Conservation (phyloP, 1,284 basidiomycete genomes). For the Ustilago tritici region DNA sequence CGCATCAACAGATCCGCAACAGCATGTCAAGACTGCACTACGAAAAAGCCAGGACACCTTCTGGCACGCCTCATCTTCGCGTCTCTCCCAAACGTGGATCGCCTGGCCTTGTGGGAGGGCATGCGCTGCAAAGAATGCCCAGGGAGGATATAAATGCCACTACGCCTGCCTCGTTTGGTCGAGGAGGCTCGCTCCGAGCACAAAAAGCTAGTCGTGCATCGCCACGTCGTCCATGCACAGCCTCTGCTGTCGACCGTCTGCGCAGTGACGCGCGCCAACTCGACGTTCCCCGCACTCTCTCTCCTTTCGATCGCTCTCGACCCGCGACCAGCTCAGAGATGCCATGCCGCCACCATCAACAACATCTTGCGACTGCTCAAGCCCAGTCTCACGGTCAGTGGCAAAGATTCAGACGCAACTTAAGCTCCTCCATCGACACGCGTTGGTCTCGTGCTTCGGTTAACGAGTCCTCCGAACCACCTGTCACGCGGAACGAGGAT, state of each 20-base stretch:
- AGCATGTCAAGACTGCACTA: background rate
- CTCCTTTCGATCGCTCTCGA: conserved; percentile 19
- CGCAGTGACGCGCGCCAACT: conserved; percentile 18
- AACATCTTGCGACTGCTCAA: conserved; percentile 1
- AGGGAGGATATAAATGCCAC: background rate
- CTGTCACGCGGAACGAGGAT: background rate
- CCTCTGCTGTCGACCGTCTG: conserved; percentile 27
- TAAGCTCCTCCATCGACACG: conserved; percentile 16
- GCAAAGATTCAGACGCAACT: conserved; percentile 20
- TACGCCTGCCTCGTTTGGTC: background rate
- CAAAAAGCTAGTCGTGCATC: background rate
- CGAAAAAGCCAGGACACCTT: background rate
- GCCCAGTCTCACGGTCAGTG: background rate
- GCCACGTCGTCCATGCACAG: conserved; percentile 19
- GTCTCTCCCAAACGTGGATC: background rate
- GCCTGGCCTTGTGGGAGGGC: background rate
- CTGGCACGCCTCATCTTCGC: background rate
- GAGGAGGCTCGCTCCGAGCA: background rate
- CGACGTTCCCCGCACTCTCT: conserved; percentile 24
- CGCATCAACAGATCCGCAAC: background rate
- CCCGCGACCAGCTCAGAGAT: conserved; percentile 7
- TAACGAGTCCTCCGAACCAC: background rate
- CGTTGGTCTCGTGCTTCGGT: conserved; percentile 26
- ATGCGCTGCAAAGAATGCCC: conserved; percentile 9
- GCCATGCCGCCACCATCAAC: background rate